Evolutionary conservation across 2,329 filamentous ascomycete species (phyloP).

Genomic region (Knoxdaviesia capensis): DNA sequence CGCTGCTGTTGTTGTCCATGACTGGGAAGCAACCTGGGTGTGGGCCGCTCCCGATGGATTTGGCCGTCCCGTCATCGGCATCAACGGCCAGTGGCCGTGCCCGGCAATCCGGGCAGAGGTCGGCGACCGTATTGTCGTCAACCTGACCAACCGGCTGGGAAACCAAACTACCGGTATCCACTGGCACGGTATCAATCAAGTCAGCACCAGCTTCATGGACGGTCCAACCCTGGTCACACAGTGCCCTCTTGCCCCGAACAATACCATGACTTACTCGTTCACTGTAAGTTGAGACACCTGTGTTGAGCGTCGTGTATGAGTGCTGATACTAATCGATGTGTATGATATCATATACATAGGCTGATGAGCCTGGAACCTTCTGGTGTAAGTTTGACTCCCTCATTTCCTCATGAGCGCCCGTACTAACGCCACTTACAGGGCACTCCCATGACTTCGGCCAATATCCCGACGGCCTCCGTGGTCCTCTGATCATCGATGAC

Average conservation of each 20-base stretch:
- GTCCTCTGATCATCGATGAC: constrained; percentile 39
- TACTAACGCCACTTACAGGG: constrained; percentile 13
- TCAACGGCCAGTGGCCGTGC: constrained; percentile 1
- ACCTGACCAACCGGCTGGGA: constrained; percentile 26
- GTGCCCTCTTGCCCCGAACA: constrained; percentile 28
- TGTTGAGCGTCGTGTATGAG: not conserved
- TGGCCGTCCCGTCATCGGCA: constrained; percentile 11
- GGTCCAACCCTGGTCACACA: constrained; percentile 34
- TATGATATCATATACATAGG: constrained; percentile 8
- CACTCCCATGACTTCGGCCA: constrained; percentile 45
- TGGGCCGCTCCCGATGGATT: constrained; percentile 4
- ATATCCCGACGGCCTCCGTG: constrained; percentile 47
- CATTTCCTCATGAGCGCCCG: not conserved
- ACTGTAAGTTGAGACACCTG: constrained; percentile 17
- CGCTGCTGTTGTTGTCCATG: constrained; percentile 2
- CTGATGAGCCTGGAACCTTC: constrained; percentile 21
- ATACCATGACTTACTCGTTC: constrained; percentile 29
- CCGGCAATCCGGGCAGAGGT: constrained; percentile 1
- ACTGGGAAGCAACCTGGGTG: constrained; percentile 6
- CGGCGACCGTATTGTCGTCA: constrained; percentile 24
- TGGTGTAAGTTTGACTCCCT: constrained; percentile 15
- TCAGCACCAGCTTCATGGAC: constrained; percentile 33
- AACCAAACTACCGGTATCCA: constrained; percentile 29
- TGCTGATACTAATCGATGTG: not conserved
- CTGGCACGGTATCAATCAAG: constrained; percentile 39